Evolutionary conservation across 2,329 filamentous ascomycete genomes (phyloP), one percentile per base, ranked within the genome.

Genomic region (Trichoderma sp.): DNA sequence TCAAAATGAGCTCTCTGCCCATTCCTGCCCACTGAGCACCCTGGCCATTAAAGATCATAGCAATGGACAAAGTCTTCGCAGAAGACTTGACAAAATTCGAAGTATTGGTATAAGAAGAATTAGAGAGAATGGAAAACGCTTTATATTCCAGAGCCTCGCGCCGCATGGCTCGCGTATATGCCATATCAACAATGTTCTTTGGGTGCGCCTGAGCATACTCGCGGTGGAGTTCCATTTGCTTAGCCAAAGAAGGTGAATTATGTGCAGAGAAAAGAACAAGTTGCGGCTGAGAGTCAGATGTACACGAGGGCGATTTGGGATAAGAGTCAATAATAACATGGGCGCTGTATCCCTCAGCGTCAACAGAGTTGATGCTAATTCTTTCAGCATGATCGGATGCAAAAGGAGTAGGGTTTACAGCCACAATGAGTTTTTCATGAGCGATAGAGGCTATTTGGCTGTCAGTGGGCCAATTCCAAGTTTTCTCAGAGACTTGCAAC

Each of bases 21-120:
- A 83, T 83, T 0, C 74, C 75, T 2, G 77, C 73, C 79, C 81
- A 84, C 59, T 84, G 82, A 0, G 81, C 81, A 2, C 82, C 82
- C 67, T 84, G 82, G 5, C 82, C 82, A 0, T 81, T 83, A 73
- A 77, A 77, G 32, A 77, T 70, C 83, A 84, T 70, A 11, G 73
- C 68, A 1, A 76, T 10, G 0, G 43, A 6, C 7, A 63, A 37
- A 26, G 61, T 59, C 52, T 21, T 13, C 4, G 51, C 34, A n/a
- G 34, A 46, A 37, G 26, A 37, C 46, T 66, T 66, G 32, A 51
- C 37, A 13, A 21, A 56, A 28, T 49, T 49, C 8, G 54, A 65
- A 70, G 37, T 32, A 37, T 37, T 67, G 10, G 16, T 56, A 28
- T 64, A 56, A 26, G 30, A 66, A 5, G 61, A 56, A 21, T 60